Base-by-base conservation (phyloP, 208 protist genomes). In the Histomonas meleagridis region DNA sequence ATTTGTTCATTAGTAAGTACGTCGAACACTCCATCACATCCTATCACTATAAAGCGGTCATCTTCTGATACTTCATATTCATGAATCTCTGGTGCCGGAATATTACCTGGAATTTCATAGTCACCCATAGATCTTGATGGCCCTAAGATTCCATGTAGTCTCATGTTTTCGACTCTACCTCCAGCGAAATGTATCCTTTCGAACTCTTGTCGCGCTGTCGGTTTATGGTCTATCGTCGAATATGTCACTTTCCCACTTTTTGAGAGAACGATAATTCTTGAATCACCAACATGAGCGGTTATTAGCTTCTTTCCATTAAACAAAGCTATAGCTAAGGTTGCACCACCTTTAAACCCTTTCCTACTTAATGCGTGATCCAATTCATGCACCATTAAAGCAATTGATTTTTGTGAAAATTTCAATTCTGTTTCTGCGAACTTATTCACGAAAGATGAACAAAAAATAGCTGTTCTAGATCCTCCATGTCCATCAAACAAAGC, bases 11-110 rank as follows among this genome's bases (percentile, higher is more conserved):
- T 81, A 53, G 35, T 4, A 1, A 81, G 18, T 16, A 46, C 70
- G 51, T 81, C 70, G 70, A 81, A 81, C 48, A 81, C 70, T 4
- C 70, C 70, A 51, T 81, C 70, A 23, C 70, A 81, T 9, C 40
- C 35, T 23, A 81, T 0, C 18, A 81, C 51, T n/a, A 81, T 51
- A 35, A 35, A 81, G 23, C 43, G 5, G n/a, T 81, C 70, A 9
- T 81, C 70, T 16, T 81, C 70, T 32, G 9, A 10, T 14, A 81
- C 7, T 23, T 51, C 4, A 48, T 46, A 32, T 35, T 48, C 9
- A 51, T 81, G 3, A 26, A 28, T 32, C n/a, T 81, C 70, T 16
- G 70, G 38, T 48, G 48, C 70, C 2, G 35, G 16, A 1, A 1
- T 32, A 51, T 32, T 81, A 23, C 70, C 70, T 51, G 70, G 70